phyloP scores from a whole-genome alignment of 148 eudicot species.

The Diospyros kaki region DNA sequence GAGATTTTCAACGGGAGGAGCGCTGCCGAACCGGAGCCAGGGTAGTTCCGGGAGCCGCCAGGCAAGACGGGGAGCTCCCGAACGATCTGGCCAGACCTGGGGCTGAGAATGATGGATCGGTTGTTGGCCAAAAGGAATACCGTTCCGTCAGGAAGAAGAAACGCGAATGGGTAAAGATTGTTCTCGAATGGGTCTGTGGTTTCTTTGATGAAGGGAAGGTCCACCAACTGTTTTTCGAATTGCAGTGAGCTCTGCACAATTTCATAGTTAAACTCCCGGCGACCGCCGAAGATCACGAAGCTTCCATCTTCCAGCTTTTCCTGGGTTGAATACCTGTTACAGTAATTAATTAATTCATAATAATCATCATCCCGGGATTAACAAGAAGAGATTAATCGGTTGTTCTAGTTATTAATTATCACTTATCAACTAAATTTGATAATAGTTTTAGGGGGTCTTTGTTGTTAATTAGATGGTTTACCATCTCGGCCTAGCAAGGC shows the following conservation, averaged over 20 bases:
- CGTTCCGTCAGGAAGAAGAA: slow-evolving; percentile 71
- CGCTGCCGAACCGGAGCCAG: slow-evolving; percentile 60
- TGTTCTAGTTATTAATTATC: background rate
- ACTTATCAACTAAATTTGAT: background rate
- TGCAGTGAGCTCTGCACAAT: slow-evolving; percentile 28
- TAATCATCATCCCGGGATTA: too few species aligned
- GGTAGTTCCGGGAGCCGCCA: slow-evolving; percentile 86
- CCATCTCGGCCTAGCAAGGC: slow-evolving; percentile 47
- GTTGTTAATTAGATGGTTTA: background rate
- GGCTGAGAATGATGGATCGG: slow-evolving; percentile 47
- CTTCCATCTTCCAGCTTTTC: slow-evolving; percentile 43
- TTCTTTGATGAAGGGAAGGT: slow-evolving; percentile 42
- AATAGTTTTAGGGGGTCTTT: background rate
- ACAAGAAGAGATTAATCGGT: too few species aligned
- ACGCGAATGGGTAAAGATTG: slow-evolving; percentile 82
- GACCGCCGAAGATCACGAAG: slow-evolving; percentile 62
- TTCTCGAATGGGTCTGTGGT: slow-evolving; percentile 59
- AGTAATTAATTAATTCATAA: too few species aligned
- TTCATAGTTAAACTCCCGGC: slow-evolving; percentile 55
- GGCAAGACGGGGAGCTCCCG: slow-evolving; percentile 46
- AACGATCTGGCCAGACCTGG: slow-evolving; percentile 29
- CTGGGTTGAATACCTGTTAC: slow-evolving; percentile 52
- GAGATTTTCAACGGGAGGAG: slow-evolving; percentile 53
- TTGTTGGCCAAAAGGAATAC: slow-evolving; percentile 66
- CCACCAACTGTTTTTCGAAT: slow-evolving; percentile 20